Evolutionary conservation across 2,329 filamentous ascomycete species (phyloP).

Genomic region (Sclerotiophoma versabilis): DNA sequence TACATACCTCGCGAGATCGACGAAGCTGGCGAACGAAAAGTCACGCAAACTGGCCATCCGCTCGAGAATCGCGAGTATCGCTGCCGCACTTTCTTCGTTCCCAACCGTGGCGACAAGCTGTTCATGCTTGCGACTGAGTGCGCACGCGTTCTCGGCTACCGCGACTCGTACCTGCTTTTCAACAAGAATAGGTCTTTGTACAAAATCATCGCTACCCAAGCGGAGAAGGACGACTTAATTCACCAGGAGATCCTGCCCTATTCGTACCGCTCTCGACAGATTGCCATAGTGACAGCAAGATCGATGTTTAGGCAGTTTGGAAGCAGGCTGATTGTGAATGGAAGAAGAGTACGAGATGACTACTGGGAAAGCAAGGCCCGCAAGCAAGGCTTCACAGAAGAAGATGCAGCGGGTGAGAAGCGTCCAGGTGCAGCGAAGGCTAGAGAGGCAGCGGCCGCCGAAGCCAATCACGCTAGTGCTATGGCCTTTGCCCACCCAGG

Average conservation of each 20-base stretch:
- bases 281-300: slow-evolving; percentile 94
- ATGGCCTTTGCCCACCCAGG: slow-evolving; percentile 42
- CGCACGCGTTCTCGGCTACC: slow-evolving; percentile 88
- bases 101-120: slow-evolving; percentile 87
- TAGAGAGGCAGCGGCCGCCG: slow-evolving; percentile 78
- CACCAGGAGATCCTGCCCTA: slow-evolving; percentile 94
- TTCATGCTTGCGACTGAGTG: slow-evolving; percentile 99
- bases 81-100: slow-evolving; percentile 92
- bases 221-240: slow-evolving; percentile 96
- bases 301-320: slow-evolving; percentile 99
- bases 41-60: slow-evolving; percentile 80
- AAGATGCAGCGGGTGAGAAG: slow-evolving; percentile 95
- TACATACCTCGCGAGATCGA: slow-evolving; percentile 94
- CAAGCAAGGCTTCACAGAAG: slow-evolving; percentile 98
- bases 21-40: slow-evolving; percentile 93
- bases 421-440: slow-evolving; percentile 89
- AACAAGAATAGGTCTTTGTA: slow-evolving; percentile 97
- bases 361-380: slow-evolving; percentile 98
- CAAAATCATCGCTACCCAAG: slow-evolving; percentile 96
- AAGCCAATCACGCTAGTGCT: slow-evolving; percentile 63
- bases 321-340: slow-evolving; percentile 88
- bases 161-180: slow-evolving; percentile 97
- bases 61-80: slow-evolving; percentile 85
- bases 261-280: slow-evolving; percentile 97
- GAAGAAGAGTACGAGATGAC: slow-evolving; percentile 90